A percentile compares a stretch with the other conserved stretches of the same genome.
phyloP scores from a whole-genome alignment of 192 early-diverging fungal genomes.

The Coemansia sp. region DNA sequence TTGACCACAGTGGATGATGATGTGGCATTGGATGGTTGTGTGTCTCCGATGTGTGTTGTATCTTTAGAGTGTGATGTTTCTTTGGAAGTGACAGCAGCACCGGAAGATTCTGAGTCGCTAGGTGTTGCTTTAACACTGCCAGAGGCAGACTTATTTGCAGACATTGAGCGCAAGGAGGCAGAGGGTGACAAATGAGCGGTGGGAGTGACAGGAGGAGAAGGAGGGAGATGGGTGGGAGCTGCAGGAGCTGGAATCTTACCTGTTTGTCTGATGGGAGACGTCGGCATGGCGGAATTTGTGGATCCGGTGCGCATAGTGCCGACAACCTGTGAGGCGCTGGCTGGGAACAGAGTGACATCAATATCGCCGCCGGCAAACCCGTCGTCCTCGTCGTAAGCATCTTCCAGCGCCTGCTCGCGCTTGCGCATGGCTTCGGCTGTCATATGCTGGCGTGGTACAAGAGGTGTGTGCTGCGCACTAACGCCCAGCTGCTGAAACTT shows the following conservation, averaged over 20 bases:
- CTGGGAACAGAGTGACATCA: constrained; percentile 38
- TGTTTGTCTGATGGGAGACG: constrained; percentile 19
- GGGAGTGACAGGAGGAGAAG: constrained; percentile 7
- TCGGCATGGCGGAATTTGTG: neutral
- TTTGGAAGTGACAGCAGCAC: neutral
- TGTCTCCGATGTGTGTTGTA: neutral
- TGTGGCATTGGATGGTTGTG: neutral
- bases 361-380: constrained; percentile 31
- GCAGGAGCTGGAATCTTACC: constrained; percentile 31
- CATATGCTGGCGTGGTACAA: constrained; percentile 20
- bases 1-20: neutral
- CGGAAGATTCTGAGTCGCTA: neutral
- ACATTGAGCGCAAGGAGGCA: neutral
- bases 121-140: neutral
- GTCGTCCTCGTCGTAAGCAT: constrained; percentile 47
- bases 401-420: constrained; percentile 39
- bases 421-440: constrained; percentile 25
- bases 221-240: neutral
- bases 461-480: constrained; percentile 6
- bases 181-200: neutral
- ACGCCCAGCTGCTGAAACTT: constrained; percentile 35
- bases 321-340: constrained; percentile 28
- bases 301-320: constrained; percentile 35
- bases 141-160: neutral
- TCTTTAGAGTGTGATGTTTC: neutral